These are phyloP conservation scores for Nigrospora osmanthi DNA, from an alignment of 2,329 filamentous ascomycete species.

Conservation along the genomic window DNA sequence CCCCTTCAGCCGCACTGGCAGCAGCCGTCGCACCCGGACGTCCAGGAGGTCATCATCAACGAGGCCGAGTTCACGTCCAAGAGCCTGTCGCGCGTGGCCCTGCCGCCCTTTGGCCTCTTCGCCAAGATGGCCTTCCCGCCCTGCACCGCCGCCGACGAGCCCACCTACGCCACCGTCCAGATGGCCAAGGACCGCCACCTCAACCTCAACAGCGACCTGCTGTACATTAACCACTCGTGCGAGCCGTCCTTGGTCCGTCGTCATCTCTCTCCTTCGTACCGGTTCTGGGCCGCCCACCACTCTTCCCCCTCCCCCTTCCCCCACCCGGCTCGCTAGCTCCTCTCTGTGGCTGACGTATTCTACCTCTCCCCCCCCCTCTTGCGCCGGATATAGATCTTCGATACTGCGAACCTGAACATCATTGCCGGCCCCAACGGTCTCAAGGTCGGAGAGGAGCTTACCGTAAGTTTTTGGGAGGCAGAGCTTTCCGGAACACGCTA, in stretches of 20 bases:
- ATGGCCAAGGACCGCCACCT: constrained; percentile 47
- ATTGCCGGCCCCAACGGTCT: constrained; percentile 51
- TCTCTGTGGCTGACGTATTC: neutral
- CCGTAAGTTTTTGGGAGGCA: constrained; percentile 24
- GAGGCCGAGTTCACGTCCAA: constrained; percentile 50
- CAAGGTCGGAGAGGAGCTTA: constrained; percentile 48
- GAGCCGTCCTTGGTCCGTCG: constrained; percentile 54
- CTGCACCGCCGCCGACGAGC: constrained; percentile 43
- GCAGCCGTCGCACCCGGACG: constrained; percentile 51
- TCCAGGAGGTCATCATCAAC: constrained; percentile 49
- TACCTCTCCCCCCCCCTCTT: neutral
- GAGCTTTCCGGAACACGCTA: too few relatives aligned
- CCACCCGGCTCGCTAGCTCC: neutral
- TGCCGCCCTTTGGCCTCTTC: constrained; percentile 57
- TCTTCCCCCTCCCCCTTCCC: too few relatives aligned
- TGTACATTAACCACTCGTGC: constrained; percentile 64
- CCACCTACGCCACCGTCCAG: constrained; percentile 60
- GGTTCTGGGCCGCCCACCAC: neutral
- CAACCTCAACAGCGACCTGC: constrained; percentile 56
- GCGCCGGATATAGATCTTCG: constrained; percentile 42
- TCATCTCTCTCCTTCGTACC: too few relatives aligned
- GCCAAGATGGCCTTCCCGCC: constrained; percentile 60
- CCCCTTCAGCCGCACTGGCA: constrained; percentile 51
- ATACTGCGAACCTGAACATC: constrained; percentile 48
- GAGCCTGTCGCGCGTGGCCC: constrained; percentile 44